These are phyloP conservation scores for Gossypium davidsonii DNA, from an alignment of 441 rosid genomes.

Conservation along the genomic window DNA sequence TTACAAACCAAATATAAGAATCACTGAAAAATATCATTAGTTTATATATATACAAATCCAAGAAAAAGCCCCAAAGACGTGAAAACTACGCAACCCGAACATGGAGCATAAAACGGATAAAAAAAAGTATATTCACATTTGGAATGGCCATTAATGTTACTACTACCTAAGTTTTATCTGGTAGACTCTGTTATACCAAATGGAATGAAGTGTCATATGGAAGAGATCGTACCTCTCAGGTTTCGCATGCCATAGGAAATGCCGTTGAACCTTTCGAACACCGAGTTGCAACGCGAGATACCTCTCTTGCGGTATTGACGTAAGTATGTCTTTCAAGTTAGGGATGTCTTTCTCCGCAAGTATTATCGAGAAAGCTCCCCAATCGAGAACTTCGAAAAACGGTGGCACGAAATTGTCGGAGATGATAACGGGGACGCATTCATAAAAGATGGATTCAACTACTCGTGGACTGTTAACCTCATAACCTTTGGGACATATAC, in stretches of 20 bases:
- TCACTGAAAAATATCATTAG: neutral
- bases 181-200: constrained; percentile 79
- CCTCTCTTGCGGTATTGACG: constrained; percentile 55
- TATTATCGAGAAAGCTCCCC: constrained; percentile 63
- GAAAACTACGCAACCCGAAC: neutral
- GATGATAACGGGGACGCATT: constrained; percentile 81
- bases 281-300: constrained; percentile 61
- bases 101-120: neutral
- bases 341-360: constrained; percentile 79
- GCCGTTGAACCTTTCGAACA: constrained; percentile 65
- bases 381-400: constrained; percentile 71
- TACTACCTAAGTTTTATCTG: constrained; percentile 66
- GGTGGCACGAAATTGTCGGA: constrained; percentile 87
- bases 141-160: neutral
- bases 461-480: constrained; percentile 91
- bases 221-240: constrained; percentile 80
- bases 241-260: constrained; percentile 79
- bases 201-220: constrained; percentile 84
- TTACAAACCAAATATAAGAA: neutral
- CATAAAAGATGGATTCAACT: constrained; percentile 77
- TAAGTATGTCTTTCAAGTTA: constrained; percentile 52
- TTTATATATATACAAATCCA: neutral
- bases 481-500: constrained; percentile 80
- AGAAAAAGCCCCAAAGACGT: neutral
- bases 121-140: neutral